phyloP scores from a whole-genome alignment of 2,329 filamentous ascomycete species.

The Pleoardoris graminearum region DNA sequence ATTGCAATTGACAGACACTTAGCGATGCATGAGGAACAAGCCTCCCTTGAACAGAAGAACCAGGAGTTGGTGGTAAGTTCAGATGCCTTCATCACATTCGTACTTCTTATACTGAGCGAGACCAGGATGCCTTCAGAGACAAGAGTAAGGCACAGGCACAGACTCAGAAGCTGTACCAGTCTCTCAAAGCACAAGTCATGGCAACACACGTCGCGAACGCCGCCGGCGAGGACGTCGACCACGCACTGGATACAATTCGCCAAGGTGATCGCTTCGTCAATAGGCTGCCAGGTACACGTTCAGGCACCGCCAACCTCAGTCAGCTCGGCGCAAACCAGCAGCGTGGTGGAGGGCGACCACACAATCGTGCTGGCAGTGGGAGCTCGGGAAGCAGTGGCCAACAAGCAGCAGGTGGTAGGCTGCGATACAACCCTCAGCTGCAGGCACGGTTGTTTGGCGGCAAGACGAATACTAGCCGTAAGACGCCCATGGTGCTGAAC shows the following conservation, averaged over 20 bases:
- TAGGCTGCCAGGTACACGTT: constrained; percentile 34
- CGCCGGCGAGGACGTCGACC: constrained; percentile 53
- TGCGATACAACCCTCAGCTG: constrained; percentile 25
- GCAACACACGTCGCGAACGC: constrained; percentile 58
- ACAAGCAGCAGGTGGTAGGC: constrained; percentile 23
- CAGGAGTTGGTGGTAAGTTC: constrained; percentile 62
- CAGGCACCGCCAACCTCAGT: constrained; percentile 26
- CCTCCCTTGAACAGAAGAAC: constrained; percentile 69
- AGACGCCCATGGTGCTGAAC: constrained; percentile 4
- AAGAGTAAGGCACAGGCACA: constrained; percentile 72
- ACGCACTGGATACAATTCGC: constrained; percentile 30
- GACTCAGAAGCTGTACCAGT: constrained; percentile 64
- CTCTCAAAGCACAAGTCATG: constrained; percentile 60
- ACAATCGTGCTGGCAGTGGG: constrained; percentile 26
- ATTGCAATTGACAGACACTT: not conserved
- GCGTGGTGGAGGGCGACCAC: constrained; percentile 14
- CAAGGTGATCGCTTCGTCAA: constrained; percentile 35
- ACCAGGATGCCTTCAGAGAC: constrained; percentile 62
- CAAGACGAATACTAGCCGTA: constrained; percentile 26
- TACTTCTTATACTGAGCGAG: not conserved
- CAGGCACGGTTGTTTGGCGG: constrained; percentile 21
- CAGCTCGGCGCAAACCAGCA: constrained; percentile 23
- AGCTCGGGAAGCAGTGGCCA: constrained; percentile 32
- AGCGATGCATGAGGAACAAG: constrained; percentile 65
- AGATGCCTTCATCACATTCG: not conserved